Evolutionary conservation across 805 yeast genomes (phyloP).

Genomic region (Candida taoyuanica): DNA sequence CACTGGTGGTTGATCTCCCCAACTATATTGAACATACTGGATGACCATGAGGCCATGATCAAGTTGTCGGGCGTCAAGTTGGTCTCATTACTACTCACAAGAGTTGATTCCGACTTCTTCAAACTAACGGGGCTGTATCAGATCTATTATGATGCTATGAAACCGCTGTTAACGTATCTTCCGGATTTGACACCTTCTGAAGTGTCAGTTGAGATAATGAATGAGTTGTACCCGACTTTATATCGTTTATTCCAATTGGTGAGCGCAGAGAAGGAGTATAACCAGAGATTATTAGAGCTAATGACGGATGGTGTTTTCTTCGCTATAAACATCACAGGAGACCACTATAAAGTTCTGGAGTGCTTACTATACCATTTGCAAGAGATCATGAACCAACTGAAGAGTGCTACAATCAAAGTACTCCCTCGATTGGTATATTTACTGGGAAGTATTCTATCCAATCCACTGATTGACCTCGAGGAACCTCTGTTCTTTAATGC

Average conservation of each 20-base stretch:
- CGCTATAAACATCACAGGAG: slow-evolving; percentile 18
- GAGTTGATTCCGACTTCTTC: slow-evolving; percentile 15
- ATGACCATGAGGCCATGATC: slow-evolving; percentile 27
- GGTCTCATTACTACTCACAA: slow-evolving; percentile 13
- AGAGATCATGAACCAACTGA: slow-evolving; percentile 7
- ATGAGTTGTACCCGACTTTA: slow-evolving; percentile 17
- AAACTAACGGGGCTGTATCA: slow-evolving; percentile 16
- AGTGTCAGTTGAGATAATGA: slow-evolving; percentile 14
- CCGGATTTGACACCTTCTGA: slow-evolving; percentile 24
- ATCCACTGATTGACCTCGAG: slow-evolving; percentile 22
- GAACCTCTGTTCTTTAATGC: slow-evolving; percentile 10
- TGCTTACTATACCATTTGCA: slow-evolving; percentile 11
- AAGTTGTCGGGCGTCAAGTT: slow-evolving; percentile 23
- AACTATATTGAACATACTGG: slow-evolving; percentile 23
- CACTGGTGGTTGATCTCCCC: slow-evolving; percentile 27
- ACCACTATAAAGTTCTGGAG: slow-evolving; percentile 15
- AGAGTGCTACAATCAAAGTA: slow-evolving; percentile 7
- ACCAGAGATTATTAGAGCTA: slow-evolving; percentile 10
- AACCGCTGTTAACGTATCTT: slow-evolving; percentile 23
- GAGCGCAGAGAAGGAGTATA: not conserved
- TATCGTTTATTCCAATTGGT: slow-evolving; percentile 14
- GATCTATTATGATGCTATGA: slow-evolving; percentile 20
- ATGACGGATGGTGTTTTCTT: slow-evolving; percentile 20
- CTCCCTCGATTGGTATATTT: slow-evolving; percentile 22
- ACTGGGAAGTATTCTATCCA: slow-evolving; percentile 18